These are phyloP conservation scores for Yamadazyma kitorensis DNA, from an alignment of 805 yeast species.

Conservation along the genomic window DNA sequence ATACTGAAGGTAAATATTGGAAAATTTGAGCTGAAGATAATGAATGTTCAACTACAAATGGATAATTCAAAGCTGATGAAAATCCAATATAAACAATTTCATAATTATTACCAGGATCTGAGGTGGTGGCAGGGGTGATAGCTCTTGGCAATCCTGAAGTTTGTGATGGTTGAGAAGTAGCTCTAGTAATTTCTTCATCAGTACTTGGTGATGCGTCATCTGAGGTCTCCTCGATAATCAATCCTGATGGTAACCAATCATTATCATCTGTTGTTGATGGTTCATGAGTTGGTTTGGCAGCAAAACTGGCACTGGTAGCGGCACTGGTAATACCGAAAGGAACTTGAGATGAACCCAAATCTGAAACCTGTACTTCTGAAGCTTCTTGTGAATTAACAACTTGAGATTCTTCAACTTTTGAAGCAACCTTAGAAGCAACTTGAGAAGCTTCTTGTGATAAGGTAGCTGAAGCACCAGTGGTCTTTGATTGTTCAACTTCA, in stretches of 20 bases:
- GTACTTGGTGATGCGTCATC: constrained; percentile 19
- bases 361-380: constrained; percentile 9
- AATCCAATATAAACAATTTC: constrained; percentile 73
- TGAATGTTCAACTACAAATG: constrained; percentile 72
- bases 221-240: constrained; percentile 23
- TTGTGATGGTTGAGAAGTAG: constrained; percentile 25
- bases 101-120: constrained; percentile 44
- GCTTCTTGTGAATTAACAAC: constrained; percentile 13
- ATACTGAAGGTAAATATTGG: constrained; percentile 75
- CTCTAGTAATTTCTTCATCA: constrained; percentile 35
- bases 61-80: constrained; percentile 74
- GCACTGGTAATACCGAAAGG: constrained; percentile 4
- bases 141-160: constrained; percentile 66
- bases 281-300: constrained; percentile 5
- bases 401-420: constrained; percentile 3
- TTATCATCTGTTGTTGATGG: constrained; percentile 14
- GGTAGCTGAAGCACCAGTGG: constrained; percentile 1
- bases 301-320: constrained; percentile 6
- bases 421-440: constrained; percentile 1
- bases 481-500: background rate
- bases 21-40: constrained; percentile 81
- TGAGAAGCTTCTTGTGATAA: constrained; percentile 3
- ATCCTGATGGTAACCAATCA: constrained; percentile 36
- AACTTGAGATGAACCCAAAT: constrained; percentile 7
- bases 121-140: constrained; percentile 63